Conservation (phyloP, 768 basidiomycete species). For the Nevesoporus exiguus region DNA sequence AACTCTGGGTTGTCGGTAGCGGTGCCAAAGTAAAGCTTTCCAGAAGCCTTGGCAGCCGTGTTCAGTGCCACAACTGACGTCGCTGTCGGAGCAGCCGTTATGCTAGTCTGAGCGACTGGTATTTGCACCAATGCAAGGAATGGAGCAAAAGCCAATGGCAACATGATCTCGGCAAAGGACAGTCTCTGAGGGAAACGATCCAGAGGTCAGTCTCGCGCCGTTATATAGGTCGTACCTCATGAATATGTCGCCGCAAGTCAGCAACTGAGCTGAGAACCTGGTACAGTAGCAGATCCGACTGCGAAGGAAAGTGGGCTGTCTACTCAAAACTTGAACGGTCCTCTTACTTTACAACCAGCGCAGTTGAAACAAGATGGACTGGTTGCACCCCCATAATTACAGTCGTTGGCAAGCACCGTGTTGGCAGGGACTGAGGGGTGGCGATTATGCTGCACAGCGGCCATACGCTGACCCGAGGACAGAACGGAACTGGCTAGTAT, state of each 20-base stretch:
- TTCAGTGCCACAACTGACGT: slow-evolving; percentile 25
- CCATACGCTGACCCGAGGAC: no score
- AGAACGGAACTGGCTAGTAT: no score
- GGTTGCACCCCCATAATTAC: no score
- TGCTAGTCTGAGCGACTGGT: background rate
- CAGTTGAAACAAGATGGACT: no score
- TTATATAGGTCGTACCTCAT: slow-evolving; percentile 1
- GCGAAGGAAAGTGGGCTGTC: no score
- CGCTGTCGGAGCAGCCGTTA: background rate
- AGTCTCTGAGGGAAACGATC: background rate
- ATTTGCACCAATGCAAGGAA: slow-evolving; percentile 7
- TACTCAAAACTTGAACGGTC: no score
- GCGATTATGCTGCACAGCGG: no score
- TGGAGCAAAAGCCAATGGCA: background rate
- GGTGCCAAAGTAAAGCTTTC: slow-evolving; percentile 46
- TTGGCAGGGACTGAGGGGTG: no score
- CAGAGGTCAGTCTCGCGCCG: background rate
- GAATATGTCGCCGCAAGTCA: background rate
- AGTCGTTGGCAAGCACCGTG: no score
- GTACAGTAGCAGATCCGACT: no score
- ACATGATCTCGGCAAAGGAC: background rate
- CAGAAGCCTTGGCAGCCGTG: slow-evolving; percentile 36
- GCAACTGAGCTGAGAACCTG: background rate
- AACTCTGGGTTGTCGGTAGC: slow-evolving; percentile 49
- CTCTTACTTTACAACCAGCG: no score